Evolutionary conservation across 176 grass and related monocot species (phyloP), one percentile per base, ranked within the genome.

Genomic region (Carex parvula): DNA sequence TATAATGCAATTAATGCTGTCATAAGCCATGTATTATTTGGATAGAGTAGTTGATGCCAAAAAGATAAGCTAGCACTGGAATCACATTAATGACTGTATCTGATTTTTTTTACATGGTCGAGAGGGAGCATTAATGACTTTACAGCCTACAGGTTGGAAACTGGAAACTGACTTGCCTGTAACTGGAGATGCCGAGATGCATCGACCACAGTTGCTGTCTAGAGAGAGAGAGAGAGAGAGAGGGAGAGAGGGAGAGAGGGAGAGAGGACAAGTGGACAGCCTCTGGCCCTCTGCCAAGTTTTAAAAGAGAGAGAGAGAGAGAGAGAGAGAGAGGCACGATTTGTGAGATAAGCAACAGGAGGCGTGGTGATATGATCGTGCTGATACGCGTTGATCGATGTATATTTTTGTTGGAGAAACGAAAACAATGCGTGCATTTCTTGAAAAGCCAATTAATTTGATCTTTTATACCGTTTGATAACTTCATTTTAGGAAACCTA

Each of bases 351-450:
- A 50, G 11, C 42, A 53, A 78, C 73, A 78, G 3, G 50, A 32
- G 73, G 73, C 73, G 52, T 78, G 73, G 73, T 77, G 50, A 30
- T 56, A 55, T 56, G 72, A 21, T 56, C 41, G 56, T 77, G 72
- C 46, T 69, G 65, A 39, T 0, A 53, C 71, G 46, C 73, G 56
- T 33, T 56, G 2, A 77, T 56, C 73, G 50, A 77, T 55, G 48
- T 33, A 56, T 78, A 39, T 39, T 39, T 71, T 75, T 78, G 52
- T 78, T 9, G 24, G 73, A 77, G 73, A 57, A 56, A 14, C 52
- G 50, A 78, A 56, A 55, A 18, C 4, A 50, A 74, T 57, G 10
- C 5, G 0, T 56, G 52, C 52, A 57, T 33, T 35, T 56, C 29
- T 78, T 35, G 73, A 33, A n/a, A 78, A 20, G 6, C 11, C 4